Evolutionary conservation across 768 basidiomycete genomes (phyloP).

Genomic region (Udeniomyces megalosporus): DNA sequence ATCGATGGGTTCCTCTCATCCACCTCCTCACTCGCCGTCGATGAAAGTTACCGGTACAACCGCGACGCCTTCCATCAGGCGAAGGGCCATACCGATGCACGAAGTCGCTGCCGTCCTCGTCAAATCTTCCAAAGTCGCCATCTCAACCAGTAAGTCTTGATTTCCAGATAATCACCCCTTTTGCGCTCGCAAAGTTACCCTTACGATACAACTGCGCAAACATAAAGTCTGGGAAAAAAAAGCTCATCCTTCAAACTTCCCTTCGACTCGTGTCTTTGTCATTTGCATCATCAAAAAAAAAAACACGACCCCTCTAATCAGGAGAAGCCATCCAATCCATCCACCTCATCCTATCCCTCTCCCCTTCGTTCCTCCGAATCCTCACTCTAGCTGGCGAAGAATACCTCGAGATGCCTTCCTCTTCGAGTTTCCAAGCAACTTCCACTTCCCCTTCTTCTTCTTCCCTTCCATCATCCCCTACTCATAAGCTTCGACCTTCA

Average conservation of each 20-base stretch:
- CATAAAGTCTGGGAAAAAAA: no score
- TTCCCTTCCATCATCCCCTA: conserved; percentile 10
- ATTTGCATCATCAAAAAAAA: neutral
- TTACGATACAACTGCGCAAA: no score
- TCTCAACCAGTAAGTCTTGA: conserved; percentile 25
- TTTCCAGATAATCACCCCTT: no score
- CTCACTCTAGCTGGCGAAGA: conserved; percentile 23
- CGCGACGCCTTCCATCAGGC: neutral
- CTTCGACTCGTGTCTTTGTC: no score
- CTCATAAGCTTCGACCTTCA: conserved; percentile 10
- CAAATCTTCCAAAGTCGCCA: conserved; percentile 29
- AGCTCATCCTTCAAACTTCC: no score
- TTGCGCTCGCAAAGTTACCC: no score
- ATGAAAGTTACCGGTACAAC: no score
- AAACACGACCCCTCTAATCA: neutral
- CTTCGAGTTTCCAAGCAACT: neutral
- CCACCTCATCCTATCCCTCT: conserved; percentile 25
- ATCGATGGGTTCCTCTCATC: neutral
- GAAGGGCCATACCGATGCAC: conserved; percentile 26
- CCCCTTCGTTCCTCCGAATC: conserved; percentile 27
- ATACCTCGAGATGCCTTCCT: conserved; percentile 29
- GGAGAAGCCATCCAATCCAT: conserved; percentile 29
- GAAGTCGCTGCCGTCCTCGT: conserved; percentile 30
- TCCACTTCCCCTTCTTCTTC: neutral
- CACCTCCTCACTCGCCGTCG: neutral